These are phyloP conservation scores for Exophiala aquamarina DNA, from an alignment of 2,329 filamentous ascomycete genomes.

Conservation along the genomic window DNA sequence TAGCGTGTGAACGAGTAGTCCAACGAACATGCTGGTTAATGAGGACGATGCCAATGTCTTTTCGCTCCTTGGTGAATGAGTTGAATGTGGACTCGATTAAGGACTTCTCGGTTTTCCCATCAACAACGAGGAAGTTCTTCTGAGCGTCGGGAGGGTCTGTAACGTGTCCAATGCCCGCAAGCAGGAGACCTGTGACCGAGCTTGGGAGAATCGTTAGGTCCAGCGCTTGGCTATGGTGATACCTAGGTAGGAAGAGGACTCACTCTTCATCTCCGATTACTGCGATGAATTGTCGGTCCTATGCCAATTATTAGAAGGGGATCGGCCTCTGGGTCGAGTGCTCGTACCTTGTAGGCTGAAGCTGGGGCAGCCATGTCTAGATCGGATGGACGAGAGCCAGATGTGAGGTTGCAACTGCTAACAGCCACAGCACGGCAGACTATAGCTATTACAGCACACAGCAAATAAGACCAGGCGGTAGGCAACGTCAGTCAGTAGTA, in stretches of 20 bases:
- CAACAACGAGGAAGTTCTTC: conserved; percentile 98
- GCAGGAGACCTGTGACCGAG: conserved; percentile 90
- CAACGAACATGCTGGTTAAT: conserved; percentile 91
- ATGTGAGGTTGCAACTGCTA: too few relatives aligned
- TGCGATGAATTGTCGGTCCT: conserved; percentile 92
- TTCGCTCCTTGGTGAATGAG: conserved; percentile 81
- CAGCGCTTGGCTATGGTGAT: conserved; percentile 1
- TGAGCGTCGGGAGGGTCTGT: conserved; percentile 83
- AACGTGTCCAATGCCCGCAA: conserved; percentile 95
- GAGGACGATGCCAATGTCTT: conserved; percentile 93
- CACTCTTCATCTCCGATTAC: conserved; percentile 93
- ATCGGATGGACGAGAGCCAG: background rate
- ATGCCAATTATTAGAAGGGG: conserved; percentile 2
- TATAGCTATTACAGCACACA: too few relatives aligned
- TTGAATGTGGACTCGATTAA: conserved; percentile 90
- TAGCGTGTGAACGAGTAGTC: too few relatives aligned
- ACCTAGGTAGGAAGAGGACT: conserved; percentile 7
- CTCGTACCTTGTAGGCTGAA: conserved; percentile 56
- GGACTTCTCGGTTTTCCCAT: conserved; percentile 84
- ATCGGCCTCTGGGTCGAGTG: background rate
- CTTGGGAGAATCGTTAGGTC: conserved; percentile 47
- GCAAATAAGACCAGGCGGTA: too few relatives aligned
- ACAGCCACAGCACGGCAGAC: too few relatives aligned
- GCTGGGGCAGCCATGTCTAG: conserved; percentile 58
- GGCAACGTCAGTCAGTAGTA: too few relatives aligned